Evolutionary conservation across 805 yeast genomes (phyloP), one percentile per base, ranked within the genome.

Genomic region (Jamesozyma gamospora): DNA sequence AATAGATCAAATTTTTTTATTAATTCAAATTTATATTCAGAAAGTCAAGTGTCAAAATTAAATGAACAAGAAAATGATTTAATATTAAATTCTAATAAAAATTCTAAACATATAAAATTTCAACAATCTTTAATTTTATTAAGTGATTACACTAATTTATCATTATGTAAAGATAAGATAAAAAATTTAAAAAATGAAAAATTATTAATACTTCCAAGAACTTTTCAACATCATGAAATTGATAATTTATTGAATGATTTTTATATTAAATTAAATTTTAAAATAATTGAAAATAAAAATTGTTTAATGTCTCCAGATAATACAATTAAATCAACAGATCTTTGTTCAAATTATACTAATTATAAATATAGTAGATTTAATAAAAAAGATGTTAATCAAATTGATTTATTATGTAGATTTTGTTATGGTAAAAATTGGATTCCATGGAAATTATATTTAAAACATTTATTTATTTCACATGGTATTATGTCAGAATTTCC

Each of bases 401-500:
- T 41, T 17, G 50, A 51, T 24, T 31, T 48, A 3, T 19, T 52
- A 37, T 51, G 55, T 27, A 33, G 55, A 28, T 43, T 45, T 26
- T 52, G 57, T 34, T 44, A 47, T 28, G 55, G 54, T 5, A 41
- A 41, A 11, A 51, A 51, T 34, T 52, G 57, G 57, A 35, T 52
- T 2, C 16, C 28, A 8, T 35, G 35, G 13, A 15, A 21, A 4
- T 18, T 21, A 14, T 48, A 41, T 16, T 48, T 51, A 31, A 38
- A 42, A 34, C 57, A 52, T 39, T 31, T 52, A 18, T 48, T 51
- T 31, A 38, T 37, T 8, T 52, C 52, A 2, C 57, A 52, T 35
- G 57, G 57, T 1, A 47, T 52, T 9, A 36, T 46, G 32, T 45
- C 53, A 29, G 10, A 17, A 17, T 27, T 29, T 14, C 14, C 11